Evolutionary conservation across 2,329 filamentous ascomycete genomes (phyloP).

Genomic region (Magnaporthales sp.): DNA sequence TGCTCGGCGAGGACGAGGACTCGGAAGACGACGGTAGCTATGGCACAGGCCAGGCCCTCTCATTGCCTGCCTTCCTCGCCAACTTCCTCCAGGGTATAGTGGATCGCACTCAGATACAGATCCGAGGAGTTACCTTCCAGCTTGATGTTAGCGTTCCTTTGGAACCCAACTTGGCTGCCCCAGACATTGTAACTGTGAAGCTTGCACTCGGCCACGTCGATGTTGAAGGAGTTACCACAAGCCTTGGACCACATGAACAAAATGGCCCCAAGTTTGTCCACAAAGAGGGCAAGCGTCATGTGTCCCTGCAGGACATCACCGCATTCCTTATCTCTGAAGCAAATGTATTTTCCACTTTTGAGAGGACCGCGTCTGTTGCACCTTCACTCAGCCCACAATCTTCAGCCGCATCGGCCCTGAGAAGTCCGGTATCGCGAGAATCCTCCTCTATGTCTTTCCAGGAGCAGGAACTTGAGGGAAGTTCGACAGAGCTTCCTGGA

Average conservation of each 20-base stretch:
- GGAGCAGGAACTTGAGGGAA: conserved; percentile 17
- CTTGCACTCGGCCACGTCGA: conserved; percentile 56
- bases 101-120: conserved; percentile 59
- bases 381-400: conserved; percentile 47
- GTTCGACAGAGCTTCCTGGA: conserved; percentile 23
- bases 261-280: conserved; percentile 28
- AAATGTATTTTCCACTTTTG: conserved; percentile 53
- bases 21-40: conserved; percentile 51
- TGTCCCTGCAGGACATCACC: conserved; percentile 54
- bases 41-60: conserved; percentile 64
- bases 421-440: conserved; percentile 14
- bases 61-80: conserved; percentile 61
- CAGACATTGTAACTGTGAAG: conserved; percentile 54
- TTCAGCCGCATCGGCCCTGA: conserved; percentile 13
- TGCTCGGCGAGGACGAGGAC: conserved; percentile 45
- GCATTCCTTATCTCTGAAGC: conserved; percentile 60
- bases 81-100: conserved; percentile 66
- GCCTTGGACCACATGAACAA: conserved; percentile 17
- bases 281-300: conserved; percentile 56
- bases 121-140: conserved; percentile 57
- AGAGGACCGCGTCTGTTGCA: conserved; percentile 47
- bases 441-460: conserved; percentile 6
- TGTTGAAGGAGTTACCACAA: conserved; percentile 55
- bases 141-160: conserved; percentile 48
- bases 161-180: conserved; percentile 33